Evolutionary conservation across 768 basidiomycete genomes (phyloP), one percentile per base, ranked within the genome.

Genomic region (Leccinellum albellum): DNA sequence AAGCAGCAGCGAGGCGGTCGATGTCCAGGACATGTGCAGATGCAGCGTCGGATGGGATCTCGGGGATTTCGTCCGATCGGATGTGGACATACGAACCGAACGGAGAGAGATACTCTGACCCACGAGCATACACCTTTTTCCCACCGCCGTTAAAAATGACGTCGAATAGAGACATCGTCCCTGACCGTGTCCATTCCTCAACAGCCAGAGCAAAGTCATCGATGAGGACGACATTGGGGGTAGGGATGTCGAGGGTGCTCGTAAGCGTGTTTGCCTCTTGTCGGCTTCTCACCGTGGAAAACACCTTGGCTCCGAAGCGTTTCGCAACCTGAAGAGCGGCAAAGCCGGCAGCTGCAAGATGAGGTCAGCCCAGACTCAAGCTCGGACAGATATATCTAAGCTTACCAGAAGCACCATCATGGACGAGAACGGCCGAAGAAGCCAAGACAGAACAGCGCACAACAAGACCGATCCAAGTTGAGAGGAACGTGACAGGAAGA

Each of bases 381-480:
- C 28, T 26, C 37, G 6, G 20, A 14, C 3, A 9, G 3, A 17
- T 3, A 20, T 3, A 3, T 35, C 5, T 14, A 12, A n/a, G n/a
- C 31, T n/a, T 54, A 70, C 69, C 61, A 52, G 69, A 70, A 31
- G 58, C 29, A 14, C 62, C 70, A 47, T 70, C 66, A 17, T 70
- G 69, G 20, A 70, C 51, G 8, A 71, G 63, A 23, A 71, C 56
- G 3, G 58, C 56, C 10, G 69, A 71, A 51, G 59, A 58, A 4
- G 66, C 42, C 0, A 59, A 59, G 37, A 70, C 57, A 13, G 57
- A 51, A 44, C 56, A 64, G 20, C 61, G 61, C 2, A 44, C 46
- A 17, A 65, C 60, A 26, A 71, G 58, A 44, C 70, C 70, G 15
- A 67, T 62, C 69, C 69, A 70, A 12, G 69, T 54, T 3, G 69